These are phyloP conservation scores for Lasiosphaeria miniovina DNA, from an alignment of 495 filamentous ascomycete species.

Conservation along the genomic window DNA sequence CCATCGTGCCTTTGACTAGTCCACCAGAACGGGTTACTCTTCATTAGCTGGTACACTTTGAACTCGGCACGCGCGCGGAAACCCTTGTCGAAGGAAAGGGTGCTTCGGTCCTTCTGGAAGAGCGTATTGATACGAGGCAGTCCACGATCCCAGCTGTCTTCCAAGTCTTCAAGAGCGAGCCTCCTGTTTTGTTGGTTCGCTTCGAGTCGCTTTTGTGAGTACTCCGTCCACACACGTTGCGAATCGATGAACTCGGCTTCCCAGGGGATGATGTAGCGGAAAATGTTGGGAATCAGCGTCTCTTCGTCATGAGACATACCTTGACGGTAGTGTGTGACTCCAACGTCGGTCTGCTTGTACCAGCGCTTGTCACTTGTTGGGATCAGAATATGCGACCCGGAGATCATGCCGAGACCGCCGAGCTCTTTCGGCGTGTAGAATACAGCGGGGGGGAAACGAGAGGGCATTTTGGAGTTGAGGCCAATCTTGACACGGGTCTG, in stretches of 20 bases:
- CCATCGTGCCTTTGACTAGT: slow-evolving; percentile 97
- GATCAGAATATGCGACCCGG: slow-evolving; percentile 96
- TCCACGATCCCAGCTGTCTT: slow-evolving; percentile 99
- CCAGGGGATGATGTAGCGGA: slow-evolving; percentile 99
- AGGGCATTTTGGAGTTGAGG: slow-evolving; percentile 99
- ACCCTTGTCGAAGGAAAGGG: slow-evolving; percentile 97
- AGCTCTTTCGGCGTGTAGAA: slow-evolving; percentile 99
- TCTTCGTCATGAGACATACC: slow-evolving; percentile 99
- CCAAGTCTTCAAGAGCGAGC: slow-evolving; percentile 91
- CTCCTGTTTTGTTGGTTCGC: slow-evolving; percentile 97
- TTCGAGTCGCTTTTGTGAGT: slow-evolving; percentile 95
- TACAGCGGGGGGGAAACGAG: slow-evolving; percentile 95
- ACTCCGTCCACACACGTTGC: slow-evolving; percentile 98
- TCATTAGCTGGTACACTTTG: slow-evolving; percentile 98
- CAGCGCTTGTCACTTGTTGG: slow-evolving; percentile 97
- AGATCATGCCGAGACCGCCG: slow-evolving; percentile 98
- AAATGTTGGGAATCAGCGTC: slow-evolving; percentile 97
- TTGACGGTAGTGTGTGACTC: slow-evolving; percentile 94
- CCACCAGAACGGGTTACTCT: slow-evolving; percentile 99
- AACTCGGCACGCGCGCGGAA: slow-evolving; percentile 96
- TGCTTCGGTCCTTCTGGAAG: slow-evolving; percentile 98
- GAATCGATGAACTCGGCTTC: slow-evolving; percentile 99
- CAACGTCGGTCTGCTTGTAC: slow-evolving; percentile 96
- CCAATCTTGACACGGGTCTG: slow-evolving; percentile 99
- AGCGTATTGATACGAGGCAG: slow-evolving; percentile 98